A percentile compares a stretch with the other conserved stretches of the same genome.
These are phyloP conservation scores for Pseudocercospora vitis DNA, from an alignment of 2,329 filamentous ascomycete genomes.

Conservation along the genomic window DNA sequence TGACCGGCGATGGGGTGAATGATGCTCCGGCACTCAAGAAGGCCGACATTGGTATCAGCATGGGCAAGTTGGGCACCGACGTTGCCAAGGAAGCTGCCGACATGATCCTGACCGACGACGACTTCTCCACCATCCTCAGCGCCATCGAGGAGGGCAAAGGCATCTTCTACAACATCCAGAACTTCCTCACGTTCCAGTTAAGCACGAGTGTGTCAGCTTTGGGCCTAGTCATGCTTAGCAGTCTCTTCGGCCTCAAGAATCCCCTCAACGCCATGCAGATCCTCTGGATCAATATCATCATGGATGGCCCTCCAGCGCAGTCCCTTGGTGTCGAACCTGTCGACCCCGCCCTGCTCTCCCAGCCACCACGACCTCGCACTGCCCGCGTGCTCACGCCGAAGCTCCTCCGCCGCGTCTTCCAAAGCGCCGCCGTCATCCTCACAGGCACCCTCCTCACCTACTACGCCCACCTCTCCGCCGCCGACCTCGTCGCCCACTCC, in stretches of 20 bases:
- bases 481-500: constrained; percentile 56
- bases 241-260: constrained; percentile 87
- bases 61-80: constrained; percentile 92
- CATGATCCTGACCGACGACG: constrained; percentile 87
- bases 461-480: constrained; percentile 81
- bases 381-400: constrained; percentile 87
- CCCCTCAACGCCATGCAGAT: constrained; percentile 99
- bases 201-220: constrained; percentile 94
- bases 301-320: constrained; percentile 97
- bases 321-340: constrained; percentile 95
- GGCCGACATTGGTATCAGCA: constrained; percentile 95
- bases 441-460: constrained; percentile 88
- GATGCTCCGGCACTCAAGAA: constrained; percentile 95
- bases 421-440: constrained; percentile 87
- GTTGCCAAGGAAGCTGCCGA: constrained; percentile 96
- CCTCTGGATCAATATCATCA: constrained; percentile 99
- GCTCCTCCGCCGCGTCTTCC: constrained; percentile 80
- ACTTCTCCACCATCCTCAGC: constrained; percentile 86
- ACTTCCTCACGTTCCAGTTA: constrained; percentile 97
- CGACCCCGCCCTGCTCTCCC: constrained; percentile 89
- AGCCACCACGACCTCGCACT: constrained; percentile 80
- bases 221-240: constrained; percentile 87
- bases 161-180: constrained; percentile 99
- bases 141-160: constrained; percentile 99
- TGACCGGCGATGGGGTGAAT: constrained; percentile 98